Percentiles rank a stretch among this genome's conserved stretches.
Evolutionary conservation across 2,329 filamentous ascomycete species (phyloP).

Genomic region (Daldinia sp.): DNA sequence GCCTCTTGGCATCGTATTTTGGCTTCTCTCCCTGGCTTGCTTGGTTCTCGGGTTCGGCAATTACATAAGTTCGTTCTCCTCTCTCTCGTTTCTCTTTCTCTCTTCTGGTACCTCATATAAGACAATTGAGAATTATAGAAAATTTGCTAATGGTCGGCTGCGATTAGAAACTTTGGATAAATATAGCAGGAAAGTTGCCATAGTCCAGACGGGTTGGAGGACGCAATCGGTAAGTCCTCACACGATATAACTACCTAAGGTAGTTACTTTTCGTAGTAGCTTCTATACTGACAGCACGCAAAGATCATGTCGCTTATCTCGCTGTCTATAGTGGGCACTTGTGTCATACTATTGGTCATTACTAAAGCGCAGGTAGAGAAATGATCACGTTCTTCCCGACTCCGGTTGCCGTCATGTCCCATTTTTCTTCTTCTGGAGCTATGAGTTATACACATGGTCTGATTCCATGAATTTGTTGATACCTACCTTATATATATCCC

Average conservation of each 20-base stretch:
- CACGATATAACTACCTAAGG: not conserved
- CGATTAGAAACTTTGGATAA: constrained; percentile 75
- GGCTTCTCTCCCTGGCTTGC: constrained; percentile 82
- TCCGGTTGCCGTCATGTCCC: not conserved
- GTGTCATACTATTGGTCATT: constrained; percentile 70
- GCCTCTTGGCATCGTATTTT: constrained; percentile 90
- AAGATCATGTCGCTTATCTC: constrained; percentile 72
- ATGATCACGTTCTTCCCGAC: constrained; percentile 19
- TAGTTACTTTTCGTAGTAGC: not conserved
- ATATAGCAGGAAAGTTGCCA: constrained; percentile 80
- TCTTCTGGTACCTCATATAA: not conserved
- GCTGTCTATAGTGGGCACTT: constrained; percentile 72
- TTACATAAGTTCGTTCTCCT: constrained; percentile 72
- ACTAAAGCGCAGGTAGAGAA: constrained; percentile 54
- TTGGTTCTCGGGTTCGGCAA: constrained; percentile 83
- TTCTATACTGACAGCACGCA: constrained; percentile 12
- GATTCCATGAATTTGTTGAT: constrained; percentile 21
- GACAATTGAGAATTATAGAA: not conserved
- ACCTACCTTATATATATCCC: constrained; percentile 21
- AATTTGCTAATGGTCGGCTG: constrained; percentile 5
- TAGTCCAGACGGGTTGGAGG: constrained; percentile 94
- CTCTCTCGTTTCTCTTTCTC: too few species aligned
- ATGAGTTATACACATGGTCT: constrained; percentile 40
- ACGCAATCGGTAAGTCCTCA: constrained; percentile 78
- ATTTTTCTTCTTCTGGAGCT: constrained; percentile 6